Evolutionary conservation across 805 yeast genomes (phyloP), one percentile per base, ranked within the genome.

Genomic region (Wickerhamiella shivajii): DNA sequence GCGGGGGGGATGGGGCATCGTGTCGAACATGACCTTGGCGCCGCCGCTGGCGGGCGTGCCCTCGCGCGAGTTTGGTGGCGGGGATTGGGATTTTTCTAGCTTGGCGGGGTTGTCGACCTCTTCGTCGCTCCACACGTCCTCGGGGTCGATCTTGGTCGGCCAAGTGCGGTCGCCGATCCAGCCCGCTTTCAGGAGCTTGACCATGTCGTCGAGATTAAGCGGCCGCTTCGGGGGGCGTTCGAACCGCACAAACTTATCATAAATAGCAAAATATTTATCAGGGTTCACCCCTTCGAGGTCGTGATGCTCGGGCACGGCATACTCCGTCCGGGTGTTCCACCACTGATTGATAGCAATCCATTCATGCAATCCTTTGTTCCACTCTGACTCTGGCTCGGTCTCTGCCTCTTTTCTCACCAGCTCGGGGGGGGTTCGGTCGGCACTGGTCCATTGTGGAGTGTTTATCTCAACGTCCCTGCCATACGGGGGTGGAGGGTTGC

Each of bases 161-260:
- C 90, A 85, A 43, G 71, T 69, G 32, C 75, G 81, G 15, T 71
- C 71, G 39, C 72, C 74, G 11, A 67, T 64, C 97, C 97, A 85
- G 13, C 95, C 95, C 3, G 77, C 69, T 46, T 80, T 73, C 26
- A 85, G 66, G 16, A 85, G 68, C 42, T 67, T 66, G 33, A 83
- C 51, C 26, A 78, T 71, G 51, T 83, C 93, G 38, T 61, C 63
- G 45, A 87, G 64, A 52, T 79, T 81, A 56, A 87, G 61, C 11
- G 84, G 79, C 36, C 61, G 61, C 46, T 71, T 74, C 46, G 87
- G 63, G 5, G 69, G 64, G 44, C 73, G 72, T 23, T 75, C 74
- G 47, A 77, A 75, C 27, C 75, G 69, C 18, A 85, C 77, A 45
- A 87, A 59, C 42, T 67, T 67, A 36, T 66, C 66, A 53, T 83